These are phyloP conservation scores for Tricholoma saponaceum DNA, from an alignment of 768 basidiomycete genomes.

Conservation along the genomic window DNA sequence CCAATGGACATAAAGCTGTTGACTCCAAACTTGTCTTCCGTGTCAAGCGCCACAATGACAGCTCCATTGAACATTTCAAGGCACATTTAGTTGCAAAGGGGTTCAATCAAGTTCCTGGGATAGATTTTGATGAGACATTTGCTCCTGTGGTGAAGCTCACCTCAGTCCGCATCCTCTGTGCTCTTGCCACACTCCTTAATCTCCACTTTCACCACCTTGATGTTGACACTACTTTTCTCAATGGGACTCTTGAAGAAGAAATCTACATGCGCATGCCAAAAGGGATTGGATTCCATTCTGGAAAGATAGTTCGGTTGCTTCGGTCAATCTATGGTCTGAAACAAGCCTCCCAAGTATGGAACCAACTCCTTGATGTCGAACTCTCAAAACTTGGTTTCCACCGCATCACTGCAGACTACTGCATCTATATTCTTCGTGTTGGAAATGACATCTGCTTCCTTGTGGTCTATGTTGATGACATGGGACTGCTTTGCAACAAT, in stretches of 20 bases:
- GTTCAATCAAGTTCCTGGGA: neutral
- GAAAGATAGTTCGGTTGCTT: neutral
- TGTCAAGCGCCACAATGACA: neutral
- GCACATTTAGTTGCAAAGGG: neutral
- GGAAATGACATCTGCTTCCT: too few species aligned
- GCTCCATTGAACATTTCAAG: neutral
- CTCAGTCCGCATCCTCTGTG: too few species aligned
- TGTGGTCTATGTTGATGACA: too few species aligned
- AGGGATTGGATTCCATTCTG: neutral
- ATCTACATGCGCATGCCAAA: neutral
- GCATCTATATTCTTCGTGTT: too few species aligned
- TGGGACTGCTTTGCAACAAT: too few species aligned
- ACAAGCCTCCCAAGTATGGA: neutral
- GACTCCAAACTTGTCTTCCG: neutral
- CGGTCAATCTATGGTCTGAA: neutral
- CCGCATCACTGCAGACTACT: too few species aligned
- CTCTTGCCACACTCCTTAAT: too few species aligned
- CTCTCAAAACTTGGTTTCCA: too few species aligned
- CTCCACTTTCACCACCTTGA: too few species aligned
- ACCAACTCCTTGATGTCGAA: neutral
- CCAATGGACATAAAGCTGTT: neutral
- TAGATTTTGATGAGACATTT: neutral
- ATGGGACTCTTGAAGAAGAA: neutral
- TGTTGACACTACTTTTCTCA: neutral
- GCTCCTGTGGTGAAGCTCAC: too few species aligned